Evolutionary conservation across 2,329 filamentous ascomycete species (phyloP), one percentile per base, ranked within the genome.

Genomic region (Phaeosphaeriaceae sp.): DNA sequence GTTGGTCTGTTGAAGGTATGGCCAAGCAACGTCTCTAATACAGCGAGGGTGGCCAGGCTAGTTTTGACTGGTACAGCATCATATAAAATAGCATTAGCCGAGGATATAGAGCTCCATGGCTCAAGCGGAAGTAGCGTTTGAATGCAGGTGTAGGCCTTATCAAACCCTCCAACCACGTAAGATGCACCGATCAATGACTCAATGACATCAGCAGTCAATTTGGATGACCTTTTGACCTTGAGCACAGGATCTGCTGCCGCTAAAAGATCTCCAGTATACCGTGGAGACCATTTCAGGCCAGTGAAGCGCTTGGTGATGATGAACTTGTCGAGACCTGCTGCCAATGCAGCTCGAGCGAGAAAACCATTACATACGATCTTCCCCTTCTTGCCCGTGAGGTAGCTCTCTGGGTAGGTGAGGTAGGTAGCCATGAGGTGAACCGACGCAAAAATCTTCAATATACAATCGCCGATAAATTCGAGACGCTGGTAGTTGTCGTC

Each of bases 391-490:
- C 80, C 77, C 0, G 89, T 89, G 0, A 98, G 83, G 60, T 89
- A 90, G 0, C 91, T 89, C 77, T 97, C 94, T 0, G 92, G 92
- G 84, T 87, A 93, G 4, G 83, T 78, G 0, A 86, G 85, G 60
- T 93, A 77, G 30, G 82, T 72, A 19, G 83, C 82, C 71, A 84
- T 82, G 4, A 94, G 82, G 55, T 93, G 89, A 1, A 92, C 74
- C 0, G 88, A 87, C 0, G 90, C 84, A 49, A 86, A 87, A 56
- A 90, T 86, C 70, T 98, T 98, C 40, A 98, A 82, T 1, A 97
- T 82, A 0, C 88, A 88, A 69, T 98, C 94, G 0, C 95, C 95
- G 0, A 97, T 80, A 66, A 96, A 96, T 73, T 98, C 95, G 0
- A 97, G 81, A 2, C 91, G 84, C 68, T 98, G 91, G 71, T 97